Evolutionary conservation across 495 filamentous ascomycete genomes (phyloP).

Genomic region (Cryomyces antarcticus): DNA sequence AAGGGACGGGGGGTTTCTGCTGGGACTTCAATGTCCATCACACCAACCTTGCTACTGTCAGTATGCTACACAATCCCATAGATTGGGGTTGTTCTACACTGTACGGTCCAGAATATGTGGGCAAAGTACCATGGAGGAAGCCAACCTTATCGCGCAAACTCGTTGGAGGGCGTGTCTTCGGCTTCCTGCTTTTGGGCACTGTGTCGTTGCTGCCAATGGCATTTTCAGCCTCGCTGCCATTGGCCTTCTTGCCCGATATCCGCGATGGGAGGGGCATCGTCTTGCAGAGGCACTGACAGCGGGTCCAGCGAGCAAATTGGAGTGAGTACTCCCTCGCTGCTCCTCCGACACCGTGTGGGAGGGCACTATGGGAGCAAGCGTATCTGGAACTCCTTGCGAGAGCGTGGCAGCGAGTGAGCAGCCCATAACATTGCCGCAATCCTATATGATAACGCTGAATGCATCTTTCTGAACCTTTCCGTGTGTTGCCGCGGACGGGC

Average conservation of each 20-base stretch:
- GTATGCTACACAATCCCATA: background rate
- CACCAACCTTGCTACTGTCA: constrained; percentile 9
- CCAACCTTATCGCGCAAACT: constrained; percentile 13
- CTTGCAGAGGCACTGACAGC: no score
- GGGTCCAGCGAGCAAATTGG: no score
- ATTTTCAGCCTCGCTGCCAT: background rate
- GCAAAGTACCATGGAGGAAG: constrained; percentile 14
- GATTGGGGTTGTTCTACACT: constrained; percentile 3
- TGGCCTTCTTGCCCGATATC: background rate
- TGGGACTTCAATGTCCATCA: constrained; percentile 23
- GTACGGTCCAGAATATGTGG: constrained; percentile 20
- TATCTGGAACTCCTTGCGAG: no score
- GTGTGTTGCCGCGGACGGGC: no score
- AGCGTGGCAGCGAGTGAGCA: no score
- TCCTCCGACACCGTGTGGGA: no score
- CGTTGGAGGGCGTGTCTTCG: constrained; percentile 14
- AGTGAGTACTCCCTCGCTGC: no score
- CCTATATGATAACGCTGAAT: no score
- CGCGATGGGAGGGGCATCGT: background rate
- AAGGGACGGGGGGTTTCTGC: constrained; percentile 15
- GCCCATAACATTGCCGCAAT: no score
- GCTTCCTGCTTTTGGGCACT: constrained; percentile 11
- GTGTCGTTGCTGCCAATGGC: constrained; percentile 1
- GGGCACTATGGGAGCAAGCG: no score
- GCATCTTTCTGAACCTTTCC: no score